Base-by-base conservation (phyloP, 768 basidiomycete species). In the Omphalotus guepiniiformis region DNA sequence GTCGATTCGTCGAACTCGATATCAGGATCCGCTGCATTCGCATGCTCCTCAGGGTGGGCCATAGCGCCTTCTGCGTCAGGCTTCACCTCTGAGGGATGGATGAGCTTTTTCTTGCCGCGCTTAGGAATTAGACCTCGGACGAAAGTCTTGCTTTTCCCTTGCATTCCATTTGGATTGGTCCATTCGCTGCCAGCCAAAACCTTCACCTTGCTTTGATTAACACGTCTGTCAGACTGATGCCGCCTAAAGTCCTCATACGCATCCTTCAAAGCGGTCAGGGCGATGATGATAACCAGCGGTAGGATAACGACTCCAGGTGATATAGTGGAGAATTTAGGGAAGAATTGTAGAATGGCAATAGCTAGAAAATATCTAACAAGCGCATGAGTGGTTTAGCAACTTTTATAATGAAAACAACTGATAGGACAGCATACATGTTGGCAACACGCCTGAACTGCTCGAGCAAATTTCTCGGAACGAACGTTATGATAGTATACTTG, bases 161-260 rank as follows among this genome's bases (percentile, higher is more conserved):
- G 71, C 64, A 81, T 86, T 4, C 71, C 59, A 58, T 97, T 96
- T n/a, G 78, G 75, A 57, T 93, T 91, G 11, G 66, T 67, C 73
- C 78, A 93, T 26, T 61, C 73, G 1, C 78, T 80, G 2, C 86
- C 85, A 0, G 75, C 61, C 21, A 96, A 75, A 12, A 84, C 76
- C n/a, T 80, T 83, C 21, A 81, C 67, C 2, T 56, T 65, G n/a
- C 83, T 76, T 54, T 88, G 81, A 63, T 99, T 99, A 50, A 96
- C 87, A 28, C 67, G 70, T 9, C 84, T 78, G 67, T 98, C 96
- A 0, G 91, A 90, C 68, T 98, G 93, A 63, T 99, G 96, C 1
- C 96, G 88, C 63, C 97, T 97, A 53, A 95, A 70, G 63, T 99
- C 96, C 65, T 99, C 96, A 66, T 96, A 99, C 0, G 76, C 95